Evolutionary conservation across 2,329 filamentous ascomycete genomes (phyloP), one percentile per base, ranked within the genome.

Genomic region (Colletotrichum sp.): DNA sequence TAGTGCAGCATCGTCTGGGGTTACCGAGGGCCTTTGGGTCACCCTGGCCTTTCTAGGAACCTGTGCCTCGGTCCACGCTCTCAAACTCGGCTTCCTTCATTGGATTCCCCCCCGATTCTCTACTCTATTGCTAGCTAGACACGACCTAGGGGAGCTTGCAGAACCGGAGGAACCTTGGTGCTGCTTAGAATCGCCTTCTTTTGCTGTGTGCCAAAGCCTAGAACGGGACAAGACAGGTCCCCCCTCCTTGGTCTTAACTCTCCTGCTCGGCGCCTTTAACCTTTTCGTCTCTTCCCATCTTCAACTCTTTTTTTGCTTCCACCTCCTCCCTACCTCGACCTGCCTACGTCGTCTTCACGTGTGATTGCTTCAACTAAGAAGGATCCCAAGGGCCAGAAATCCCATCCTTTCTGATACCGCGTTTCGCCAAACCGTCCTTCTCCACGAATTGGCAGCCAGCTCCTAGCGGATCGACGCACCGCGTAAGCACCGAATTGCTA

Each of bases 31-130:
- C 72, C 34, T 74, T 69, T 68, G 71, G 36, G 64, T 67, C 48
- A 60, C 70, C 73, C 58, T 76, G 64, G 64, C 32, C 63, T 34
- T 26, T 65, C 26, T 73, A 48, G 28, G 10, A 34, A 57, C 72
- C 64, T 75, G 75, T 72, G 72, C 75, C 75, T 77, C 75, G 75
- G 75, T 68, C 72, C 72, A 75, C 24, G 38, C 64, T 74, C 74
- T 66, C 43, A 57, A 73, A 68, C 73, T 58, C 58, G 70, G 64
- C 70, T 34, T 74, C 64, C 61, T 61, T 61, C 73, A 73, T 67
- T 73, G 70, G 63, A 73, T 64, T 28, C 48, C 34, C 60, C 57
- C 72, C 64, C 60, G 28, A 55, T 67, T 73, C 24, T 55, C 24
- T 71, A 38, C 72, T 52, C 67, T 21, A 48, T 58, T 61, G 38